Evolutionary conservation across 2,329 filamentous ascomycete genomes (phyloP).

Genomic region (Colletotrichum sansevieriae): DNA sequence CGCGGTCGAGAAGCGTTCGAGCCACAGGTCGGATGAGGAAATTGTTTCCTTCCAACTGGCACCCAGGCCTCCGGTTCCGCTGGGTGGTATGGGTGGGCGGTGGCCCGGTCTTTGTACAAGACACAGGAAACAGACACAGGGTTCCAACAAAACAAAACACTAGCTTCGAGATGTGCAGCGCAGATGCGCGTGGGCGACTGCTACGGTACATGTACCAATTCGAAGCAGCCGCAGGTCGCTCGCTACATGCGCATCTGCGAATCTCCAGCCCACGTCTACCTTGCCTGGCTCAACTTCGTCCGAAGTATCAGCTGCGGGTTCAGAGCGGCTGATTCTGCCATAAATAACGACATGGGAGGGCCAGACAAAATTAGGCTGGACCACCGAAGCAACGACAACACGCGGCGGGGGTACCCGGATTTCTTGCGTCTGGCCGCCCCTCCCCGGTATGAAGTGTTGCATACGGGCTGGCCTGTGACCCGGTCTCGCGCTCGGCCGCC

Average conservation of each 20-base stretch:
- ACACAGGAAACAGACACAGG: constrained; percentile 20
- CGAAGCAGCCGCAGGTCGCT: constrained; percentile 7
- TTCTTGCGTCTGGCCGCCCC: constrained; percentile 3
- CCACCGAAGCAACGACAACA: constrained; percentile 21
- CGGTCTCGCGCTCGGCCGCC: not conserved
- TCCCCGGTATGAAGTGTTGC: not conserved
- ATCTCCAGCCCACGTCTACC: constrained; percentile 16
- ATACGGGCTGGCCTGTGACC: constrained; percentile 8
- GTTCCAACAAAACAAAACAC: constrained; percentile 31
- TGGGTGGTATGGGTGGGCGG: constrained; percentile 9
- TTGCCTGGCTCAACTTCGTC: constrained; percentile 38
- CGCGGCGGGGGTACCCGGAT: constrained; percentile 13
- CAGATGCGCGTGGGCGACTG: constrained; percentile 33
- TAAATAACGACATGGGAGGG: not conserved
- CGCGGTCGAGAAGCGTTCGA: not conserved
- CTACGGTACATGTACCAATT: constrained; percentile 15
- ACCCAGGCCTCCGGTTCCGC: constrained; percentile 12
- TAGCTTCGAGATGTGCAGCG: constrained; percentile 24
- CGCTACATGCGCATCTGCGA: constrained; percentile 23
- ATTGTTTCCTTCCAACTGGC: constrained; percentile 1
- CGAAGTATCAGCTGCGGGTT: constrained; percentile 9
- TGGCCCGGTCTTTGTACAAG: constrained; percentile 28
- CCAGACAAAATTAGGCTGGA: constrained; percentile 2
- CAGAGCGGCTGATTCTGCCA: constrained; percentile 16
- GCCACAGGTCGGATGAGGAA: constrained; percentile 2